Evolutionary conservation across 306 rosid species (phyloP).

Genomic region (Erythrophleum fordii): DNA sequence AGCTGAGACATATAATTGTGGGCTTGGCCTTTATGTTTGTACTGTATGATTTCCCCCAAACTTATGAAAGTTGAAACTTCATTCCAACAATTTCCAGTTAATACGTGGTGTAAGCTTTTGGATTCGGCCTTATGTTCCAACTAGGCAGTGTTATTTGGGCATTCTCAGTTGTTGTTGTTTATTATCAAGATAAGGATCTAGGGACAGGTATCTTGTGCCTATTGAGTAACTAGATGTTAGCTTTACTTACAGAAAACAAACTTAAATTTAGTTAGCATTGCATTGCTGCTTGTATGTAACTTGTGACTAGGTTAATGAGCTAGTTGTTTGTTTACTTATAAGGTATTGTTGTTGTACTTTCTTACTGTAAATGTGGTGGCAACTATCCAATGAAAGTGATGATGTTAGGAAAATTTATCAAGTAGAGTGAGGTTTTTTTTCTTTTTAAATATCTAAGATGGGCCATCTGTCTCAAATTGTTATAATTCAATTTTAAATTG

Average conservation of each 20-base stretch:
- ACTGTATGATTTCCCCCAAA: background rate
- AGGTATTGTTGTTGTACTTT: background rate
- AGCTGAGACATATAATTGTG: no score
- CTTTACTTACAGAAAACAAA: no score
- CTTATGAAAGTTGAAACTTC: background rate
- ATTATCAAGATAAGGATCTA: no score
- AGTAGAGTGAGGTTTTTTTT: background rate
- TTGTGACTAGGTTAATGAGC: background rate
- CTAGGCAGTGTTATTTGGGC: no score
- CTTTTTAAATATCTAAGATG: background rate
- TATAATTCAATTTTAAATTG: background rate
- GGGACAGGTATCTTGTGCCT: no score
- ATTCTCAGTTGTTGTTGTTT: no score
- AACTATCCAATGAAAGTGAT: background rate
- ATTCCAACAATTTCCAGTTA: background rate
- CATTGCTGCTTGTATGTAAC: no score
- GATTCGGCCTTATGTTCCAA: no score
- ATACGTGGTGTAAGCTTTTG: background rate
- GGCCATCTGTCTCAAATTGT: background rate
- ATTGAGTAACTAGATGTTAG: no score
- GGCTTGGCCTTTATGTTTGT: background rate
- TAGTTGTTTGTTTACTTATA: slow-evolving; percentile 3
- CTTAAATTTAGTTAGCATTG: no score
- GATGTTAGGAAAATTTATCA: background rate
- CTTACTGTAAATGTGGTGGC: background rate